Conservation (phyloP, 2,329 filamentous ascomycete species). For the Blastomyces gilchristii region DNA sequence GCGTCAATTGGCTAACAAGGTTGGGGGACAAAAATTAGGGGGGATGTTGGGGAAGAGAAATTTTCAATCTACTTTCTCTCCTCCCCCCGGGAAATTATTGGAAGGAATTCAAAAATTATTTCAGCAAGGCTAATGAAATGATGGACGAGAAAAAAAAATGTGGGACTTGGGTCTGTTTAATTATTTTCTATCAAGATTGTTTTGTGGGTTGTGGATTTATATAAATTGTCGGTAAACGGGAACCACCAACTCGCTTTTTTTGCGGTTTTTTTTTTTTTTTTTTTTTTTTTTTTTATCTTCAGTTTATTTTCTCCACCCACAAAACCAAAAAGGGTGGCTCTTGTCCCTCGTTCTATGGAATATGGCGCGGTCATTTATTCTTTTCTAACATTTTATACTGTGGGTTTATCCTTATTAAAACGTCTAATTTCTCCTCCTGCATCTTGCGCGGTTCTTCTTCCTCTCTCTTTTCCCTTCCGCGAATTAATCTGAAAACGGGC, state of each 20-base stretch:
- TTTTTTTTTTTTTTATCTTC: not conserved
- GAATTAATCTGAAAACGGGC: too few species aligned
- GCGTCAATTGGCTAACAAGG: slow-evolving; percentile 27
- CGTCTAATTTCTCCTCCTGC: slow-evolving; percentile 23
- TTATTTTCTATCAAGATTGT: not conserved
- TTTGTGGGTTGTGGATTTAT: slow-evolving; percentile 1
- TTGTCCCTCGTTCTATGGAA: not conserved
- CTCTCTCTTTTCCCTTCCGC: not conserved
- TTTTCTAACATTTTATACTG: not conserved
- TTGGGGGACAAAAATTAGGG: not conserved
- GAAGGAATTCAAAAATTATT: not conserved
- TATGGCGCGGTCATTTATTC: slow-evolving; percentile 13
- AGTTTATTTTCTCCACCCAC: too few species aligned
- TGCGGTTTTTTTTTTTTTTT: too few species aligned
- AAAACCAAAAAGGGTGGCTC: not conserved
- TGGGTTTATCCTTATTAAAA: slow-evolving; percentile 23
- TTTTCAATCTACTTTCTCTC: not conserved
- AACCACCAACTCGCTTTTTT: not conserved
- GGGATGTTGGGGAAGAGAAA: not conserved
- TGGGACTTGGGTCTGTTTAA: not conserved
- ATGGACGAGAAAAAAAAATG: not conserved
- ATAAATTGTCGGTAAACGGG: not conserved
- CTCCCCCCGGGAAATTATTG: not conserved
- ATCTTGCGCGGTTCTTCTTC: not conserved
- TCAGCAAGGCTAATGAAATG: not conserved